phyloP scores from a whole-genome alignment of 2,329 filamentous ascomycete species.

The Clonostachys byssicola region DNA sequence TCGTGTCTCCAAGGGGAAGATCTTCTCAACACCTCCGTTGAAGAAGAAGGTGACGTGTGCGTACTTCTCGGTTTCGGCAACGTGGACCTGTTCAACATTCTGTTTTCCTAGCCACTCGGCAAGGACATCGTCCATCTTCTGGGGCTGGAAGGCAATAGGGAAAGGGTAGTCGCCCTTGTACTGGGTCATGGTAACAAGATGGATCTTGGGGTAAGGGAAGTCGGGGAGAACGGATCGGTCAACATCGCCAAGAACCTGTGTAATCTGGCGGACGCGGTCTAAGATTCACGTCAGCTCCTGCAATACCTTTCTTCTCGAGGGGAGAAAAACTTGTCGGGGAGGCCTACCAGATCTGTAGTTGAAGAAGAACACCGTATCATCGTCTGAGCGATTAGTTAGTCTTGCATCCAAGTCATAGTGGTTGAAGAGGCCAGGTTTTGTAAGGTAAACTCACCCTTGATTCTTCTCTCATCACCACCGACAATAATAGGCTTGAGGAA shows the following conservation, averaged over 20 bases:
- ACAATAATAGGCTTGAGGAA: conserved; percentile 98
- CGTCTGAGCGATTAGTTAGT: conserved; percentile 46
- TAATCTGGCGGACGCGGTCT: conserved; percentile 93
- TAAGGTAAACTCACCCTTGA: conserved; percentile 60
- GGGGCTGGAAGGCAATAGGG: conserved; percentile 86
- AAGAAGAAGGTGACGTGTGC: conserved; percentile 99
- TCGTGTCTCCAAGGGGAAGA: conserved; percentile 85
- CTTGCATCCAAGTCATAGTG: neutral
- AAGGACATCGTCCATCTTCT: conserved; percentile 96
- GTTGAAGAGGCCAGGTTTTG: neutral
- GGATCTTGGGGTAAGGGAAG: conserved; percentile 90
- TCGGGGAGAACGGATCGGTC: conserved; percentile 88
- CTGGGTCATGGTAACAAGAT: conserved; percentile 92
- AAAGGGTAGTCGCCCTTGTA: conserved; percentile 97
- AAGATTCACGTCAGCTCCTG: neutral
- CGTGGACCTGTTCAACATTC: conserved; percentile 85
- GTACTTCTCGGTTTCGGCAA: conserved; percentile 99
- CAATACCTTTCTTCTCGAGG: neutral
- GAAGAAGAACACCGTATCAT: conserved; percentile 98
- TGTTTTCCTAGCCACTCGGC: conserved; percentile 95
- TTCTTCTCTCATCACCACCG: conserved; percentile 77
- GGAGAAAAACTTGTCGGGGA: neutral
- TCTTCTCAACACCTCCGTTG: conserved; percentile 97
- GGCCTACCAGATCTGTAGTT: conserved; percentile 78
- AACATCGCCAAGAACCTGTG: conserved; percentile 85